Evolutionary conservation across 2,329 filamentous ascomycete species (phyloP).

Genomic region (Botrytis pseudocinerea): DNA sequence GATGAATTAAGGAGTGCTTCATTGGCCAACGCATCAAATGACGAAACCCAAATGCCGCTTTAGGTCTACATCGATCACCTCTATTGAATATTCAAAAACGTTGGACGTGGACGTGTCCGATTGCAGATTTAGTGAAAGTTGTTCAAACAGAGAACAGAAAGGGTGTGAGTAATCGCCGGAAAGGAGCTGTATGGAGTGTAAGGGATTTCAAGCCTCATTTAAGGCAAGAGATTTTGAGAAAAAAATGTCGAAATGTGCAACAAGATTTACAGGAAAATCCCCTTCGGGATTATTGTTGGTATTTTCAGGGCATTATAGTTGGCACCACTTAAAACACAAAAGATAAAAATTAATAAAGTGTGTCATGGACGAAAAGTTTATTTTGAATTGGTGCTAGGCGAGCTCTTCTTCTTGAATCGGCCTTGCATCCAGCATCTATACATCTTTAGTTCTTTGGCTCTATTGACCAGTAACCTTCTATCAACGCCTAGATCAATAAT

Average conservation of each 20-base stretch:
- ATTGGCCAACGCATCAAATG: background rate
- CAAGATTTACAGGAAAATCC: background rate
- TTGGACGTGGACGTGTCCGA: background rate
- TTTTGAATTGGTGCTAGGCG: background rate
- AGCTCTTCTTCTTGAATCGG: slow-evolving; percentile 63
- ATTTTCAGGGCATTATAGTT: too few species aligned
- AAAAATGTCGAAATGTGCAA: background rate
- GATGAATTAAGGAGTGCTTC: background rate
- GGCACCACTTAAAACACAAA: background rate
- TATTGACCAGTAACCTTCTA: slow-evolving; percentile 86
- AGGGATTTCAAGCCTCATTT: too few species aligned
- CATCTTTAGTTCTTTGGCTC: slow-evolving; percentile 91
- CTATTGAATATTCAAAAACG: background rate
- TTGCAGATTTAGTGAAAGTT: background rate
- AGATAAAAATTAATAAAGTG: background rate
- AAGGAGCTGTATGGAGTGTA: background rate
- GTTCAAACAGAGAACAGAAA: background rate
- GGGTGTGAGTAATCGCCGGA: background rate
- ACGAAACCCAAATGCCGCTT: background rate
- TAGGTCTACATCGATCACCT: background rate
- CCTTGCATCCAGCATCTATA: slow-evolving; percentile 96
- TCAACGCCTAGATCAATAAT: slow-evolving; percentile 80
- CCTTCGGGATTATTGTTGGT: background rate
- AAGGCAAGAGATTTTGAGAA: background rate
- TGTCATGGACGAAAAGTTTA: background rate